Evolutionary conservation across 2,329 filamentous ascomycete species (phyloP).

Genomic region (Ampelomyces quisqualis): DNA sequence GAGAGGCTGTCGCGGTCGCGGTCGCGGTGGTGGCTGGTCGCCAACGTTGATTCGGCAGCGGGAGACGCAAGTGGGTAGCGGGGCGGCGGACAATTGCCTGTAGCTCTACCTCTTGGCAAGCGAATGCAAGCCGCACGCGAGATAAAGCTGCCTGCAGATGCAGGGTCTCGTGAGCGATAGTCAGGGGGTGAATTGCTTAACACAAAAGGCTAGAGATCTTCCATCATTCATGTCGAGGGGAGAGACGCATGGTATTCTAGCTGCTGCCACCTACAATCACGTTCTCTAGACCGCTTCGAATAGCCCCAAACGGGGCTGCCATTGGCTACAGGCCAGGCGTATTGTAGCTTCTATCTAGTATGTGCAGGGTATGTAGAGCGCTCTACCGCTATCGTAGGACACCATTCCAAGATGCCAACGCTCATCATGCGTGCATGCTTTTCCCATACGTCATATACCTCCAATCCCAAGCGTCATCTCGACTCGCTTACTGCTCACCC

Average conservation of each 20-base stretch:
- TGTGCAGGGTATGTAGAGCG: conserved; percentile 36
- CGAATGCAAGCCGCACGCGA: conserved; percentile 9
- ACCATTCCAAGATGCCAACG: conserved; percentile 31
- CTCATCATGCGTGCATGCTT: conserved; percentile 29
- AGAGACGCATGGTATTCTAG: too few relatives aligned
- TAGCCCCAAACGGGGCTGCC: conserved; percentile 14
- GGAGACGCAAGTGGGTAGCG: conserved; percentile 4
- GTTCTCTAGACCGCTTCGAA: background rate
- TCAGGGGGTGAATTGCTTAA: too few relatives aligned
- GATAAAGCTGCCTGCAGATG: conserved; percentile 7
- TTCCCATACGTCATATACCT: conserved; percentile 7
- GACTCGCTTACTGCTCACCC: conserved; percentile 48
- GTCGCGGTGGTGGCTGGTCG: conserved; percentile 28
- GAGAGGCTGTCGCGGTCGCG: conserved; percentile 11
- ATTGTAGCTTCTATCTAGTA: conserved; percentile 38
- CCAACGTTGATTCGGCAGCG: conserved; percentile 22
- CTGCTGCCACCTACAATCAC: background rate
- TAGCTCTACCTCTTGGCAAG: conserved; percentile 17
- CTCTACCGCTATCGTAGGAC: conserved; percentile 35
- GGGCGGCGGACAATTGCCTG: background rate
- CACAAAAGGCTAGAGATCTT: too few relatives aligned
- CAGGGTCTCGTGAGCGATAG: conserved; percentile 1
- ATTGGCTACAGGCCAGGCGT: conserved; percentile 27
- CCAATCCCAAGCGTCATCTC: conserved; percentile 11
- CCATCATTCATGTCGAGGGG: too few relatives aligned